These are phyloP conservation scores for Melanogaster broomeanus DNA, from an alignment of 768 basidiomycete species.

Conservation along the genomic window DNA sequence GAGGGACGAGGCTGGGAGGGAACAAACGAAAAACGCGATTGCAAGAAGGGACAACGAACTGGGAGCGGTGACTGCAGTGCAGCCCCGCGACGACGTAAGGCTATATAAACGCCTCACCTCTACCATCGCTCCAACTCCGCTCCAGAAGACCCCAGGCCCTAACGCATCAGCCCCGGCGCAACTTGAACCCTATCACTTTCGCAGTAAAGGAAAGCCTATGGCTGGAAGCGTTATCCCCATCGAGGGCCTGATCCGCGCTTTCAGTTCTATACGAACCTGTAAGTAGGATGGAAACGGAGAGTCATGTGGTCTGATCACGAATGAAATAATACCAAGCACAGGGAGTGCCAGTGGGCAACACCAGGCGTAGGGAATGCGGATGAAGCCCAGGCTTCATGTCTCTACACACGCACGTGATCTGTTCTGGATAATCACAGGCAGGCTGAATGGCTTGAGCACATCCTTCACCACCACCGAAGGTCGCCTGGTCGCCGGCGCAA, in stretches of 20 bases:
- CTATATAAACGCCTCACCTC: conserved; percentile 21
- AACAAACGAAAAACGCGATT: neutral
- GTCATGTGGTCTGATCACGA: neutral
- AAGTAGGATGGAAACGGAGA: neutral
- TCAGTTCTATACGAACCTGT: neutral
- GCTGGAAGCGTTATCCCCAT: conserved; percentile 21
- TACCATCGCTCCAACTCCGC: conserved; percentile 25
- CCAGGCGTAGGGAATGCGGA: no score
- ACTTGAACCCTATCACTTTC: conserved; percentile 12
- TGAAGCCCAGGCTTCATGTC: neutral
- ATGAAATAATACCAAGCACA: neutral
- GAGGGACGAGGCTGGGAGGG: neutral
- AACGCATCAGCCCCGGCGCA: conserved; percentile 16
- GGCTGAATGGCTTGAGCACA: no score
- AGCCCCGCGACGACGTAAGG: conserved; percentile 6
- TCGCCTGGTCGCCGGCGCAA: no score
- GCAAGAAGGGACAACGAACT: neutral
- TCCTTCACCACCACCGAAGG: no score
- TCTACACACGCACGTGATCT: no score
- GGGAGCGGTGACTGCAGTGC: neutral
- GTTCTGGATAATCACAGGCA: no score
- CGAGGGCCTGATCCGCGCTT: neutral
- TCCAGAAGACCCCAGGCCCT: conserved; percentile 6
- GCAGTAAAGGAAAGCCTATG: conserved; percentile 4
- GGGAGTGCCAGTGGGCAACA: neutral